Evolutionary conservation across 1,284 basidiomycete species (phyloP).

Genomic region (Cryptococcus neoformans): DNA sequence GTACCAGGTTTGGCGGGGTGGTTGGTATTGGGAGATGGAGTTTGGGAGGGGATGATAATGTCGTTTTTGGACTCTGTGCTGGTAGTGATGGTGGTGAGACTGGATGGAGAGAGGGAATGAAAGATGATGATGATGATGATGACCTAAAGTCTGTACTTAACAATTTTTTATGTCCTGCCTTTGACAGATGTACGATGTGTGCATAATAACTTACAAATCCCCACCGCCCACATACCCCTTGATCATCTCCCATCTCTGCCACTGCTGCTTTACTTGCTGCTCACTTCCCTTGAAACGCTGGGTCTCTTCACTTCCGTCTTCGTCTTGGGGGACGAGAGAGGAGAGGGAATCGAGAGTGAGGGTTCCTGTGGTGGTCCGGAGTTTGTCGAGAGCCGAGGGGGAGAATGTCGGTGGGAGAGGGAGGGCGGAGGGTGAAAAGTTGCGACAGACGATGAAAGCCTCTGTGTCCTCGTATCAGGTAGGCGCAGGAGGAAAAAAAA

Average conservation of each 20-base stretch:
- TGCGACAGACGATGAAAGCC: slow-evolving; percentile 56
- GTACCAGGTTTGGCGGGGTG: no score
- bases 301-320: no score
- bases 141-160: no score
- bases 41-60: no score
- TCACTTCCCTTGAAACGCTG: neutral
- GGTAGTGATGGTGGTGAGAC: no score
- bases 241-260: slow-evolving; percentile 31
- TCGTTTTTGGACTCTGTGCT: no score
- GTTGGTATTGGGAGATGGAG: no score
- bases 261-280: neutral
- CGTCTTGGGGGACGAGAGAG: slow-evolving; percentile 4
- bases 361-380: slow-evolving; percentile 33
- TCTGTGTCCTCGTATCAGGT: slow-evolving; percentile 38
- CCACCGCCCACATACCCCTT: slow-evolving; percentile 43
- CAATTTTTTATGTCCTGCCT: no score
- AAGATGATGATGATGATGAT: no score
- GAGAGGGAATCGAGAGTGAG: slow-evolving; percentile 42
- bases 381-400: slow-evolving; percentile 19
- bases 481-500: neutral
- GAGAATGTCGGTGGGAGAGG: slow-evolving; percentile 36
- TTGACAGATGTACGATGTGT: no score
- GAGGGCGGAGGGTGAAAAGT: slow-evolving; percentile 48
- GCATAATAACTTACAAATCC: slow-evolving; percentile 23
- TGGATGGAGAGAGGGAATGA: no score